Conservation (phyloP, 2,329 filamentous ascomycete species). For the Teratosphaeria gauchensis region DNA sequence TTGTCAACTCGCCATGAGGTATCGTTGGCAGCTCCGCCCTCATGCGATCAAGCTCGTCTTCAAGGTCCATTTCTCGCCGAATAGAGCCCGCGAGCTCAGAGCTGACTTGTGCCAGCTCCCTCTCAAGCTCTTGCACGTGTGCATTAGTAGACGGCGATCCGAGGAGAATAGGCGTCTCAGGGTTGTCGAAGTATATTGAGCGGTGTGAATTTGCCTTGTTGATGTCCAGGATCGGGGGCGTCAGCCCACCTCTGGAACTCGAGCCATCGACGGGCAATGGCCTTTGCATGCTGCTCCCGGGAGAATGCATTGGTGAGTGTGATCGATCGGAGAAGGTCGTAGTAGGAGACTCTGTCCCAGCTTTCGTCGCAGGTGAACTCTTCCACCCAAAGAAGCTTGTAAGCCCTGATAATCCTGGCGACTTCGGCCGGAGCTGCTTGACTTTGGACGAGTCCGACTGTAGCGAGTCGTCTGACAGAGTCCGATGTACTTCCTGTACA, state of each 20-base stretch:
- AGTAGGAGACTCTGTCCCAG: constrained; percentile 43
- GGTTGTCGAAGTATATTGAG: constrained; percentile 36
- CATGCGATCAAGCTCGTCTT: constrained; percentile 82
- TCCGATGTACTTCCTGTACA: constrained; percentile 17
- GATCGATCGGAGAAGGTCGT: constrained; percentile 55
- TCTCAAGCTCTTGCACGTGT: constrained; percentile 75
- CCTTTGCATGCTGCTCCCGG: constrained; percentile 27
- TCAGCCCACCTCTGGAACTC: constrained; percentile 19
- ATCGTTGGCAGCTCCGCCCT: constrained; percentile 62
- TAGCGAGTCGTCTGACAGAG: constrained; percentile 24
- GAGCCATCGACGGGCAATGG: constrained; percentile 24
- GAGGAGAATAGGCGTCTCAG: constrained; percentile 36
- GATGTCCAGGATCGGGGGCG: constrained; percentile 42
- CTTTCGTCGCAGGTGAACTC: constrained; percentile 38
- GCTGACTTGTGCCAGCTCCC: constrained; percentile 88
- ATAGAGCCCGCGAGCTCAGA: constrained; percentile 88
- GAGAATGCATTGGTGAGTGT: constrained; percentile 48
- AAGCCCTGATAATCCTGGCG: constrained; percentile 32
- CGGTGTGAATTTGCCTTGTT: constrained; percentile 39
- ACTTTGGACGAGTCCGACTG: constrained; percentile 9
- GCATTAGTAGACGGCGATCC: constrained; percentile 36
- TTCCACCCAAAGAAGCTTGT: constrained; percentile 62
- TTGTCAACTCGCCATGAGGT: constrained; percentile 40
- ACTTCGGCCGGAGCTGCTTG: constrained; percentile 30
- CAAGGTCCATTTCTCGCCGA: constrained; percentile 87